Evolutionary conservation across 495 filamentous ascomycete species (phyloP).

Genomic region (Aspergillus haitiensis): DNA sequence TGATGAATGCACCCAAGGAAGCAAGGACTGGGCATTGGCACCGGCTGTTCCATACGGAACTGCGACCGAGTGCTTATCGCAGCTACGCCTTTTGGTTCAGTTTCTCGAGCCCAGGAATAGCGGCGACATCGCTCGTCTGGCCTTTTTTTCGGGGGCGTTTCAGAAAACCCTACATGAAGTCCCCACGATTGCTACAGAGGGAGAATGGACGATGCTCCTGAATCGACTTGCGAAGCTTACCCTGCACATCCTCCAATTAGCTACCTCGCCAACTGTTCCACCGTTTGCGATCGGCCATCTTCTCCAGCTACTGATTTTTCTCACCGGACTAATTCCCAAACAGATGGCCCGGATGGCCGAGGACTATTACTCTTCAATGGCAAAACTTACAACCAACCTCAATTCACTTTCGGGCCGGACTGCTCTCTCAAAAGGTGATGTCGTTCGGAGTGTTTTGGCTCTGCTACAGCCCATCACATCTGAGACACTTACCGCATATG

Average conservation of each 20-base stretch:
- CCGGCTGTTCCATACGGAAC: constrained; percentile 46
- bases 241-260: constrained; percentile 42
- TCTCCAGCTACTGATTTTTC: constrained; percentile 39
- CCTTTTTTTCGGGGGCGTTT: constrained; percentile 47
- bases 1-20: constrained; percentile 20
- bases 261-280: constrained; percentile 26
- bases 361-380: constrained; percentile 47
- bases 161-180: constrained; percentile 40
- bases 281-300: constrained; percentile 33
- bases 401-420: constrained; percentile 21
- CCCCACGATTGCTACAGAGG: constrained; percentile 42
- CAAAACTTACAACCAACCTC: constrained; percentile 38
- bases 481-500: constrained; percentile 53
- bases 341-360: constrained; percentile 47
- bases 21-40: constrained; percentile 12
- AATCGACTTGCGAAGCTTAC: constrained; percentile 48
- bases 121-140: constrained; percentile 44
- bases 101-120: constrained; percentile 45
- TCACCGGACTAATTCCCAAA: constrained; percentile 48
- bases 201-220: constrained; percentile 50
- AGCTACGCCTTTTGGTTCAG: constrained; percentile 51
- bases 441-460: constrained; percentile 44
- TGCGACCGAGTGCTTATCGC: constrained; percentile 46
- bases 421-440: constrained; percentile 26
- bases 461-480: constrained; percentile 51